phyloP scores from a whole-genome alignment of 2,329 filamentous ascomycete genomes.

The Endocalyx cinctus region DNA sequence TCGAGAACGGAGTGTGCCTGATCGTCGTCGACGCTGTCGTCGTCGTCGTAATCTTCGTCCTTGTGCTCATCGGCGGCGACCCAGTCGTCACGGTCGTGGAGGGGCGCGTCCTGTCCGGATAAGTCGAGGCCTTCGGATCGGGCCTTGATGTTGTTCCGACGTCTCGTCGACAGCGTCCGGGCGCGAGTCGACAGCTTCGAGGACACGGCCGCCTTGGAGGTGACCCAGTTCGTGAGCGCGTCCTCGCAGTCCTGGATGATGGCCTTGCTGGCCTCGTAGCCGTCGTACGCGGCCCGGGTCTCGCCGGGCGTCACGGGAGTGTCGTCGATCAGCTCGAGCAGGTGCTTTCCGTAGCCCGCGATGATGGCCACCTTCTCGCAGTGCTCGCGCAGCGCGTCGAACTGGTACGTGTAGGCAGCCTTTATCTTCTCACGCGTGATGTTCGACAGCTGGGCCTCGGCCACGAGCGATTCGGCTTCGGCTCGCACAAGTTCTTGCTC shows the following conservation, averaged over 20 bases:
- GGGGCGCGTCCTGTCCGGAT: constrained; percentile 72
- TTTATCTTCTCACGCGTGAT: constrained; percentile 99
- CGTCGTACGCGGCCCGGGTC: constrained; percentile 92
- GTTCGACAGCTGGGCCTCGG: constrained; percentile 96
- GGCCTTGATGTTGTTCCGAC: constrained; percentile 65
- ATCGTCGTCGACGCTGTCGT: constrained; percentile 64
- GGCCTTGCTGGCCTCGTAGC: constrained; percentile 96
- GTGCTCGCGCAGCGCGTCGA: constrained; percentile 94
- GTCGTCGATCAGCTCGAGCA: constrained; percentile 95
- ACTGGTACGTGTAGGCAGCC: constrained; percentile 96
- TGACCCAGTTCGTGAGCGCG: constrained; percentile 94
- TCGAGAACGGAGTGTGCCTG: constrained; percentile 50
- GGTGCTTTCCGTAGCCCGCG: constrained; percentile 94
- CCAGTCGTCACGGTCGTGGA: constrained; percentile 81
- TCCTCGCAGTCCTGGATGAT: constrained; percentile 99
- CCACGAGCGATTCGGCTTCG: constrained; percentile 97
- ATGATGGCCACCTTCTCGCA: constrained; percentile 98
- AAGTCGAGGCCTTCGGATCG: constrained; percentile 73
- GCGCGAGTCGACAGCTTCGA: constrained; percentile 84
- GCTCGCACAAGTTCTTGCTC: constrained; percentile 98
- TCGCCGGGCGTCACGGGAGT: constrained; percentile 95
- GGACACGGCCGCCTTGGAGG: constrained; percentile 80
- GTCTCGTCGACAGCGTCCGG: constrained; percentile 81
- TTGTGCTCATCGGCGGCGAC: constrained; percentile 66
- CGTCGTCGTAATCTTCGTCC: constrained; percentile 52